Percentiles rank a stretch among this genome's conserved stretches.
phyloP scores from a whole-genome alignment of 2,329 filamentous ascomycete genomes.

The Calonectria naviculata region DNA sequence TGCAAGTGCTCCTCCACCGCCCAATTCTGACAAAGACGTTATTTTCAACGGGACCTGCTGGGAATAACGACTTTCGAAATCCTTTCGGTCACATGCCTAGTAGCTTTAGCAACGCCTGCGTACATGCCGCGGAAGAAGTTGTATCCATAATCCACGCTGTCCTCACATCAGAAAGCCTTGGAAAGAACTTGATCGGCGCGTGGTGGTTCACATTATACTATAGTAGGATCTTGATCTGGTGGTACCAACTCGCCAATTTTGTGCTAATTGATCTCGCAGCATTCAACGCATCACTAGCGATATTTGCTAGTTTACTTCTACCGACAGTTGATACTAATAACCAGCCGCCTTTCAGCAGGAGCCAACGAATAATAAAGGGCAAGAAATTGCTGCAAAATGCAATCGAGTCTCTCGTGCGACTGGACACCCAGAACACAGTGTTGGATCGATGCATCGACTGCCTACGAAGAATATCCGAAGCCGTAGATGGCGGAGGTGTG shows the following conservation, averaged over 20 bases:
- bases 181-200: slow-evolving; percentile 18
- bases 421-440: slow-evolving; percentile 11
- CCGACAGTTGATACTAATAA: not conserved
- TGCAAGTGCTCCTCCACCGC: slow-evolving; percentile 45
- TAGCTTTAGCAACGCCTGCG: slow-evolving; percentile 16
- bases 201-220: slow-evolving; percentile 37
- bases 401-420: not conserved
- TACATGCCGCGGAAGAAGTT: slow-evolving; percentile 15
- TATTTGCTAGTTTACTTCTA: slow-evolving; percentile 24
- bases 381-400: not conserved
- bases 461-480: not conserved
- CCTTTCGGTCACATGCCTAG: slow-evolving; percentile 18
- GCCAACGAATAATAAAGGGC: not conserved
- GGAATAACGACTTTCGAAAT: not conserved
- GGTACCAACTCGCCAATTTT: not conserved
- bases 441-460: slow-evolving; percentile 11
- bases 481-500: slow-evolving; percentile 7
- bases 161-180: slow-evolving; percentile 12
- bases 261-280: not conserved
- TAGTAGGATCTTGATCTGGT: not conserved
- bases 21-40: slow-evolving; percentile 27
- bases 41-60: not conserved
- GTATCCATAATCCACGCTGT: slow-evolving; percentile 22
- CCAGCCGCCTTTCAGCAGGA: not conserved
- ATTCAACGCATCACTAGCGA: slow-evolving; percentile 24